phyloP scores from a whole-genome alignment of 495 filamentous ascomycete genomes.

The Neurospora discreta region DNA sequence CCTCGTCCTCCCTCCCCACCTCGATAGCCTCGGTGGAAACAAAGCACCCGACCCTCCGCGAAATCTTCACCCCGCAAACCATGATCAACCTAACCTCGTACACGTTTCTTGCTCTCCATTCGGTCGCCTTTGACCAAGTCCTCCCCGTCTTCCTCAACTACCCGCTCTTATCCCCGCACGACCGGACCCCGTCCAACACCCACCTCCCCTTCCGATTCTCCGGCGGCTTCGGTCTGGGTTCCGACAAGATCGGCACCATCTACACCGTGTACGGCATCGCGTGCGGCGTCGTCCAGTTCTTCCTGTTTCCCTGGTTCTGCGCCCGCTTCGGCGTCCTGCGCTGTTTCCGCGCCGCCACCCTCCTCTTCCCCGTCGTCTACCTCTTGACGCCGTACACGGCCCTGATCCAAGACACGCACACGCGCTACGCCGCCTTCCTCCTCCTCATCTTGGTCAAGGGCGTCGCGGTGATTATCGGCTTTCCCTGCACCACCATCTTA shows the following conservation, averaged over 20 bases:
- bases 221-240: slow-evolving; percentile 64
- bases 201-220: slow-evolving; percentile 66
- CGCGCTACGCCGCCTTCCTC: slow-evolving; percentile 37
- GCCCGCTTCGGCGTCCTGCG: slow-evolving; percentile 57
- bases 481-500: slow-evolving; percentile 80
- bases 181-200: slow-evolving; percentile 37
- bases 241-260: slow-evolving; percentile 61
- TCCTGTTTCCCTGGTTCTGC: slow-evolving; percentile 62
- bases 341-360: slow-evolving; percentile 48
- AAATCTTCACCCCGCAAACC: slow-evolving; percentile 67
- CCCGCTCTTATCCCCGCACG: slow-evolving; percentile 32
- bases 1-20: slow-evolving; percentile 17
- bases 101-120: slow-evolving; percentile 63
- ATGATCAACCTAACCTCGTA: slow-evolving; percentile 65
- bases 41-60: slow-evolving; percentile 40
- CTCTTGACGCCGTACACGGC: slow-evolving; percentile 62
- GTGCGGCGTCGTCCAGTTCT: slow-evolving; percentile 67
- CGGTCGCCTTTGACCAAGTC: slow-evolving; percentile 68
- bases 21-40: not conserved
- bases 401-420: slow-evolving; percentile 36
- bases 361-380: slow-evolving; percentile 62
- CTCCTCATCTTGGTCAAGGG: slow-evolving; percentile 56
- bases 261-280: slow-evolving; percentile 64
- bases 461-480: slow-evolving; percentile 63
- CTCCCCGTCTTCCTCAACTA: slow-evolving; percentile 75